Percentiles rank a stretch among this genome's conserved stretches.
Conservation (phyloP, 225 moss, liverwort and hornwort genomes). For the Takakia lepidozioides region DNA sequence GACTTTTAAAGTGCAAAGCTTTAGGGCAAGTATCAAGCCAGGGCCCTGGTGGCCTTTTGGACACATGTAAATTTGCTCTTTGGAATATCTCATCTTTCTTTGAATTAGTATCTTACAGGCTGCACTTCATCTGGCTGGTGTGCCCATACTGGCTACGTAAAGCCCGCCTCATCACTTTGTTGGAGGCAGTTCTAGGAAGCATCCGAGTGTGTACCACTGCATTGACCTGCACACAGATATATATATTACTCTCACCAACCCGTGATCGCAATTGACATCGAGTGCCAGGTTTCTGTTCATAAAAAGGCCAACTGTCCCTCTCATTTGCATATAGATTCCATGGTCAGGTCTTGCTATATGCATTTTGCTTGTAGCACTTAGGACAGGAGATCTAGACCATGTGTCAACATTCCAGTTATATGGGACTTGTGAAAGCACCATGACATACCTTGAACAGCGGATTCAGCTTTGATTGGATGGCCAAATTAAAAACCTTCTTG, state of each 20-base stretch:
- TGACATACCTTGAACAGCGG: slow-evolving; percentile 48
- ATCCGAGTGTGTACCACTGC: slow-evolving; percentile 31
- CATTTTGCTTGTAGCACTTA: neutral
- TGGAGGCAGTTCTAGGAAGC: slow-evolving; percentile 61
- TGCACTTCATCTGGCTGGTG: too few species aligned
- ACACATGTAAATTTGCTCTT: too few species aligned
- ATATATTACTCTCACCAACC: too few species aligned
- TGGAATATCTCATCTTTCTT: too few species aligned
- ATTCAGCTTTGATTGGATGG: slow-evolving; percentile 48
- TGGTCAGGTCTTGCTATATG: neutral
- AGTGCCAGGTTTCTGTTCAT: too few species aligned
- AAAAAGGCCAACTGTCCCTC: neutral
- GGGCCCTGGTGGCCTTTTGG: too few species aligned
- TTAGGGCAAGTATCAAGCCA: too few species aligned
- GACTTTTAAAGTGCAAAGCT: too few species aligned
- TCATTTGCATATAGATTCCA: too few species aligned
- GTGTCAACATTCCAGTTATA: too few species aligned
- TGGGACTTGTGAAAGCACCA: neutral
- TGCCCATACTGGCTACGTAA: slow-evolving; percentile 43
- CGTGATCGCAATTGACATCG: too few species aligned
- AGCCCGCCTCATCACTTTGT: slow-evolving; percentile 60
- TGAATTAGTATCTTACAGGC: too few species aligned
- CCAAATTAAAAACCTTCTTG: slow-evolving; percentile 31
- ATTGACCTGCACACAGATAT: slow-evolving; percentile 30
- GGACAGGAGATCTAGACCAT: neutral